Percentiles rank a stretch among this genome's conserved stretches.
phyloP scores from a whole-genome alignment of 78 protist species.

The Paratrimastix pyriformis region DNA sequence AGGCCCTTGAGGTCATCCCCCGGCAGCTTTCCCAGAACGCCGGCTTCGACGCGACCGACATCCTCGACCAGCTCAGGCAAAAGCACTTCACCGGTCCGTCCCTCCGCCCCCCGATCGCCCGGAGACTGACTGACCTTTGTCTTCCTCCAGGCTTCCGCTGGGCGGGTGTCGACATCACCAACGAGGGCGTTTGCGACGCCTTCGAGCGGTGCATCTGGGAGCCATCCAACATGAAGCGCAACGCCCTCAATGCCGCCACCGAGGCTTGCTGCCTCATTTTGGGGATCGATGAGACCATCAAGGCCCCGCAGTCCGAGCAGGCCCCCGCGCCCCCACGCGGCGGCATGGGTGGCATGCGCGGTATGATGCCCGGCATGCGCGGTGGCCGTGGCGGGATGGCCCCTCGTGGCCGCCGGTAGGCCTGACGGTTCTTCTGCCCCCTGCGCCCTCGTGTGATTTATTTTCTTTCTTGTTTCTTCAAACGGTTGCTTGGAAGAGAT shows the following conservation, averaged over 20 bases:
- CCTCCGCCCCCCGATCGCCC: neutral
- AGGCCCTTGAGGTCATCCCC: constrained; percentile 86
- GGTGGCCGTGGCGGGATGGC: constrained; percentile 4
- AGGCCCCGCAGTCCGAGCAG: constrained; percentile 66
- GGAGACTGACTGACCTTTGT: neutral
- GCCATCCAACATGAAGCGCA: constrained; percentile 78
- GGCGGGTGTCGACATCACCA: constrained; percentile 91
- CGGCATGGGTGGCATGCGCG: constrained; percentile 40
- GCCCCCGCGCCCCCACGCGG: constrained; percentile 51
- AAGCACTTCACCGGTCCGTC: constrained; percentile 54
- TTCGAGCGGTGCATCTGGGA: constrained; percentile 92
- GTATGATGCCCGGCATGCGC: constrained; percentile 39
- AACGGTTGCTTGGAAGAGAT: too few species aligned
- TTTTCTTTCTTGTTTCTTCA: too few species aligned
- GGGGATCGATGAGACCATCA: constrained; percentile 94
- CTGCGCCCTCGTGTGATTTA: too few species aligned
- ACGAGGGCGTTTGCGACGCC: constrained; percentile 88
- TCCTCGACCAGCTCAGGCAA: constrained; percentile 90
- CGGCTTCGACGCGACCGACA: constrained; percentile 95
- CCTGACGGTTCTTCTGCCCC: too few species aligned
- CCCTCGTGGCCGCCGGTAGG: too few species aligned
- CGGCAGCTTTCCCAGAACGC: constrained; percentile 90
- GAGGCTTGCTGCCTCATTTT: constrained; percentile 97
- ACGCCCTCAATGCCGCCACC: constrained; percentile 90
- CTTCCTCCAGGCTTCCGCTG: constrained; percentile 39